Percentiles rank a stretch among this genome's conserved stretches.
Conservation (phyloP, 768 basidiomycete genomes). For the Mycena indigotica region DNA sequence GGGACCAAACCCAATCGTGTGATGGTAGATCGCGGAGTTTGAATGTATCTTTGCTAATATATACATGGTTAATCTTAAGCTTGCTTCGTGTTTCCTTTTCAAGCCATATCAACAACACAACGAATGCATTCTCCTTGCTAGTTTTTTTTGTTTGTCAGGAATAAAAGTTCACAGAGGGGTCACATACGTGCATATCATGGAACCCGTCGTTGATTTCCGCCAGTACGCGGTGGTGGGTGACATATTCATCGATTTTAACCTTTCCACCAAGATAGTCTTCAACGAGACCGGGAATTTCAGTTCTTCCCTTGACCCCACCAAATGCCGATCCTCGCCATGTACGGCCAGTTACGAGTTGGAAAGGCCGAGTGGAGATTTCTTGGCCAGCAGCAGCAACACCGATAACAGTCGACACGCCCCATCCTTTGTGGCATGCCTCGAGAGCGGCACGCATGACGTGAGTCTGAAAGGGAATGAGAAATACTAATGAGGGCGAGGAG, state of each 20-base stretch:
- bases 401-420: slow-evolving; percentile 95
- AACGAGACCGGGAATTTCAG: slow-evolving; percentile 92
- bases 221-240: slow-evolving; percentile 81
- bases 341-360: slow-evolving; percentile 77
- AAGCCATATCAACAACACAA: slow-evolving; percentile 90
- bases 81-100: slow-evolving; percentile 20
- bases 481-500: slow-evolving; percentile 32
- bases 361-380: slow-evolving; percentile 89
- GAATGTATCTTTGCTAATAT: slow-evolving; percentile 12
- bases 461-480: slow-evolving; percentile 48
- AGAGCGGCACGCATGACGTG: slow-evolving; percentile 93
- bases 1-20: slow-evolving; percentile 41
- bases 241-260: slow-evolving; percentile 93
- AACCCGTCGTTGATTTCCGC: slow-evolving; percentile 85
- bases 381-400: slow-evolving; percentile 97
- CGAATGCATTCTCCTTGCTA: slow-evolving; percentile 89
- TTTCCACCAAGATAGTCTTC: slow-evolving; percentile 86
- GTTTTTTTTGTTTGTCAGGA: not conserved
- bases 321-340: slow-evolving; percentile 96
- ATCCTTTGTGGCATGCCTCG: slow-evolving; percentile 99
- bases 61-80: slow-evolving; percentile 2
- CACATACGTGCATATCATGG: slow-evolving; percentile 93
- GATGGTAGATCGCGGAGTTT: slow-evolving; percentile 57
- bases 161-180: not conserved
- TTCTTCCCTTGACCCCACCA: slow-evolving; percentile 97